Conservation (phyloP, 305 asterid species). For the Fraxinus ornus region DNA sequence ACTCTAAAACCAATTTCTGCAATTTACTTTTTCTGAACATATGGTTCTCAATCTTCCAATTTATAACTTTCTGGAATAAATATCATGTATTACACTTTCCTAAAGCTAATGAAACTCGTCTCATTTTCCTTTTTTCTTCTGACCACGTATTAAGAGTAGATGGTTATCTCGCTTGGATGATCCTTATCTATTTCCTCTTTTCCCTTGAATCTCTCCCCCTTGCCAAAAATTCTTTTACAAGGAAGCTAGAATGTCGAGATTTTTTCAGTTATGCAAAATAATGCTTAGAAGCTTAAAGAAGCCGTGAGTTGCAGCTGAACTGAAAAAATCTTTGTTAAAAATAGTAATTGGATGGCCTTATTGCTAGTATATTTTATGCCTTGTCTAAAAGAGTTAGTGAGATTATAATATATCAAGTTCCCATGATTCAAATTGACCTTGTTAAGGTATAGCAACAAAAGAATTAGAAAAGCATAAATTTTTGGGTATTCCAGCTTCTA, state of each 20-base stretch:
- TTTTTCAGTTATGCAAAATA: not conserved
- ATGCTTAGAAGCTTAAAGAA: not conserved
- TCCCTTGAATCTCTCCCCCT: not conserved
- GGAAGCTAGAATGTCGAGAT: not conserved
- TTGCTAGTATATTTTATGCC: not conserved
- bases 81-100: not conserved
- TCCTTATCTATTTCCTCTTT: not conserved
- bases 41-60: not conserved
- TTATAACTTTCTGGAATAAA: not conserved
- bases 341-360: not conserved
- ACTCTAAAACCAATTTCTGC: not conserved
- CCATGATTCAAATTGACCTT: not conserved
- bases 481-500: not conserved
- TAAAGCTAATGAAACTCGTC: not conserved
- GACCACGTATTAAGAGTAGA: not conserved
- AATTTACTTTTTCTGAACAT: not conserved
- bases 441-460: not conserved
- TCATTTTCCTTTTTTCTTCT: not conserved
- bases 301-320: not conserved
- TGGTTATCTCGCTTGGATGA: not conserved
- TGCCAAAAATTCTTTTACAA: not conserved
- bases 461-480: not conserved
- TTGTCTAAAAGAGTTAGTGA: not conserved
- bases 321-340: not conserved
- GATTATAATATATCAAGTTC: not conserved